These are phyloP conservation scores for Echium plantagineum DNA, from an alignment of 257 asterid species.

Conservation along the genomic window DNA sequence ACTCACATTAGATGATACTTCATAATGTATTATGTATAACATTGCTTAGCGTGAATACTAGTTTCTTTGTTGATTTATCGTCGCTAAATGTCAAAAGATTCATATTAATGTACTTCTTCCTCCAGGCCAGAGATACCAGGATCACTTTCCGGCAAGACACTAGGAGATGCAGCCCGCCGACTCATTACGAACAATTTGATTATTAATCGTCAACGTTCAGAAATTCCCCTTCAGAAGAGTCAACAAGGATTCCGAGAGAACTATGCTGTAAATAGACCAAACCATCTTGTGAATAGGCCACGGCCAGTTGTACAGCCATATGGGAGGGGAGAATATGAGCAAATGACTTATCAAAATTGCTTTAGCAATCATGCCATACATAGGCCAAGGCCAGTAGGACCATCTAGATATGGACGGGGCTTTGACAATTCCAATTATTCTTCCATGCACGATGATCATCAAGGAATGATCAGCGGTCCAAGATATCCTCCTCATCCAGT, in stretches of 20 bases:
- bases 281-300: conserved; percentile 28
- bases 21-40: no score
- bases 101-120: conserved; percentile 10
- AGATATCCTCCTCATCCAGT: conserved; percentile 19
- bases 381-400: conserved; percentile 36
- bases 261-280: conserved; percentile 27
- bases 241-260: conserved; percentile 24
- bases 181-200: conserved; percentile 64
- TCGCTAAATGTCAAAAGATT: background rate
- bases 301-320: conserved; percentile 32
- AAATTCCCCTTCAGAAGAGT: conserved; percentile 22
- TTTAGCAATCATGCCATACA: conserved; percentile 19
- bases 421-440: conserved; percentile 23
- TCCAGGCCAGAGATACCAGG: conserved; percentile 72
- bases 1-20: no score
- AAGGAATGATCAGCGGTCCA: conserved; percentile 25
- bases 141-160: conserved; percentile 63
- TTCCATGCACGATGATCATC: conserved; percentile 23
- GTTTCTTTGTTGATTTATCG: background rate
- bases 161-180: conserved; percentile 95
- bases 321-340: conserved; percentile 12
- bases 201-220: conserved; percentile 14
- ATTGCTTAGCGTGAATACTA: background rate
- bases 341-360: background rate
- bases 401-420: conserved; percentile 28